These are phyloP conservation scores for Camellia granthamiana DNA, from an alignment of 148 eudicot genomes.

Conservation along the genomic window DNA sequence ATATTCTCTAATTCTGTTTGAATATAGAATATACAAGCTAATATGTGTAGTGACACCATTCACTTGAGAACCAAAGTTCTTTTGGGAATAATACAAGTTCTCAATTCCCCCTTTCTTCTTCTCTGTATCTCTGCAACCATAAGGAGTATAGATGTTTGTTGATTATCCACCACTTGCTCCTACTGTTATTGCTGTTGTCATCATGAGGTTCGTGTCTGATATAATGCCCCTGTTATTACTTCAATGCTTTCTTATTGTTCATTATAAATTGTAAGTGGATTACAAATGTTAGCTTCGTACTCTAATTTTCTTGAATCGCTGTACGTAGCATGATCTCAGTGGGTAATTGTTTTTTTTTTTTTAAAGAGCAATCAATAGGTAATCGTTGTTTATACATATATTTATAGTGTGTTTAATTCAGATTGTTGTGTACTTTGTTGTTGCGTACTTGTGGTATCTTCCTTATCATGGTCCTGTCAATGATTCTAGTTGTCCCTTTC, in stretches of 20 bases:
- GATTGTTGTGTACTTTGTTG: not conserved
- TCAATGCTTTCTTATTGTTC: not conserved
- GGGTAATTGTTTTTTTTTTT: too few relatives aligned
- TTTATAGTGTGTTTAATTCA: not conserved
- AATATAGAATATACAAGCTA: too few relatives aligned
- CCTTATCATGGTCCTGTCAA: slow-evolving; percentile 6
- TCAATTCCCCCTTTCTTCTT: too few relatives aligned
- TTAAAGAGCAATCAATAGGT: not conserved
- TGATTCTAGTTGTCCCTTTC: slow-evolving; percentile 19
- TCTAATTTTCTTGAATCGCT: too few relatives aligned
- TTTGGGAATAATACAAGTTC: too few relatives aligned
- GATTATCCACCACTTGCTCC: not conserved
- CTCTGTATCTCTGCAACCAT: too few relatives aligned
- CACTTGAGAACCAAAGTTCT: too few relatives aligned
- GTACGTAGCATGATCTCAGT: not conserved
- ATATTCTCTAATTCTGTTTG: too few relatives aligned
- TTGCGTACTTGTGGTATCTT: not conserved
- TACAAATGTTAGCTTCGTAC: not conserved
- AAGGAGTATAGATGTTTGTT: too few relatives aligned
- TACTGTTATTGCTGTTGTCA: not conserved
- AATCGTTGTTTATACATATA: not conserved
- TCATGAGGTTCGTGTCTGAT: not conserved
- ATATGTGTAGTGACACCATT: too few relatives aligned
- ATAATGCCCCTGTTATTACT: not conserved
- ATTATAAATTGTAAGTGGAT: not conserved